Conservation (phyloP, 371 early-diverging fungal genomes). For the Blastocladiella emersonii region DNA sequence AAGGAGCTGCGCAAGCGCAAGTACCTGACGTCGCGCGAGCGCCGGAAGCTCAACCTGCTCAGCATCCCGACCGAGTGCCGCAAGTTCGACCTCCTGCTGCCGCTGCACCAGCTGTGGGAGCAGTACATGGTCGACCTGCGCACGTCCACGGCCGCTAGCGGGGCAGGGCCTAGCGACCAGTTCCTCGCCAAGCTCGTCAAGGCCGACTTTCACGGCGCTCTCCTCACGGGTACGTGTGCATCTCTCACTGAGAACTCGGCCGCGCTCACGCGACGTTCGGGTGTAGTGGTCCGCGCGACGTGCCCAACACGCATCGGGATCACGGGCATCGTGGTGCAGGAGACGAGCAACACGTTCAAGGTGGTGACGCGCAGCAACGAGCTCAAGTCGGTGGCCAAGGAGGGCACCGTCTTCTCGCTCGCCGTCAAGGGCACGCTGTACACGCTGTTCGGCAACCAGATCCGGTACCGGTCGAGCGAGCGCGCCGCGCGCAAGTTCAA, state of each 20-base stretch:
- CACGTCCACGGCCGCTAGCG: constrained; percentile 70
- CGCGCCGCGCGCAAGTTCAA: constrained; percentile 79
- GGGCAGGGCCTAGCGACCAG: constrained; percentile 29
- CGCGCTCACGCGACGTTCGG: neutral
- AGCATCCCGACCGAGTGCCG: neutral
- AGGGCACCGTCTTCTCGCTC: constrained; percentile 53
- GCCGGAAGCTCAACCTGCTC: neutral
- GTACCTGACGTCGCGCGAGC: neutral
- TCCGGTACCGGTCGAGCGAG: constrained; percentile 56
- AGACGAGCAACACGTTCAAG: constrained; percentile 70
- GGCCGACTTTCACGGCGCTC: constrained; percentile 74
- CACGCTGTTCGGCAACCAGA: constrained; percentile 68
- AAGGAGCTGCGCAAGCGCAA: neutral
- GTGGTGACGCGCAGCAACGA: constrained; percentile 54
- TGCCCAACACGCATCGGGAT: constrained; percentile 63
- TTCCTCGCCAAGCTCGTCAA: constrained; percentile 54
- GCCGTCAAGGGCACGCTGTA: constrained; percentile 13
- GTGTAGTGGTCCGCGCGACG: constrained; percentile 55
- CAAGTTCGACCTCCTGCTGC: constrained; percentile 39
- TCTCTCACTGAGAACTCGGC: neutral
- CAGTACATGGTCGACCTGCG: constrained; percentile 57
- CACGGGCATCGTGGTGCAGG: constrained; percentile 71
- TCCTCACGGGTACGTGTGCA: constrained; percentile 43
- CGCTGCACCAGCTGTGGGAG: constrained; percentile 65
- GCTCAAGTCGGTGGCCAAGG: constrained; percentile 61